Conservation (phyloP, 1,284 basidiomycete species). For the Ceratobasidium sp. region DNA sequence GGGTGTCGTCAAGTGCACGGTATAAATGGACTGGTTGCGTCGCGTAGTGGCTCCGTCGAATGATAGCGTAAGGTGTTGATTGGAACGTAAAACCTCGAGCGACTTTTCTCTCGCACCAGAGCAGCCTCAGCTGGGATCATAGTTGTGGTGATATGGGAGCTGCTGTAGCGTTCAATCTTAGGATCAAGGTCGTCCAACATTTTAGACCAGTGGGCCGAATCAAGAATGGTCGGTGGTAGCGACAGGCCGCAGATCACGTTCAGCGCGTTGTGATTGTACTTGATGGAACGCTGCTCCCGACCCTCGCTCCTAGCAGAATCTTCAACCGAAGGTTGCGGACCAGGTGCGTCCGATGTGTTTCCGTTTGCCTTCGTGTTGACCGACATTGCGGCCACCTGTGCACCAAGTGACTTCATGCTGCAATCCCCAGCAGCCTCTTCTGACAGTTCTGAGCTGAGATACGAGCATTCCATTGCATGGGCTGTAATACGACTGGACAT, state of each 20-base stretch:
- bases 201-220: not conserved
- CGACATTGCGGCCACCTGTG: not conserved
- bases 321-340: constrained; percentile 1
- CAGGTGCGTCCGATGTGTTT: not conserved
- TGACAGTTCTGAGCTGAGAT: not conserved
- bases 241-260: not conserved
- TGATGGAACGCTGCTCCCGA: no score
- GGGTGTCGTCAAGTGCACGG: constrained; percentile 49
- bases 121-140: constrained; percentile 15
- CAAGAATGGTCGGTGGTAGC: constrained; percentile 1
- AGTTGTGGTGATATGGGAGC: not conserved
- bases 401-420: not conserved
- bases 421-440: not conserved
- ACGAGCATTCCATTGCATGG: not conserved
- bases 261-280: no score
- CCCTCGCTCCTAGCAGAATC: not conserved
- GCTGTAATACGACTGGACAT: not conserved
- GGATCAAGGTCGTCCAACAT: not conserved
- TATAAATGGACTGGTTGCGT: constrained; percentile 48
- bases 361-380: no score
- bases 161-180: not conserved
- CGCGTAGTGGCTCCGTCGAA: constrained; percentile 47
- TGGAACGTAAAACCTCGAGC: constrained; percentile 3
- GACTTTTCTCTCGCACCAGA: not conserved
- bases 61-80: constrained; percentile 45